Evolutionary conservation across 1,284 basidiomycete species (phyloP).

Genomic region (Peniophora sp.): DNA sequence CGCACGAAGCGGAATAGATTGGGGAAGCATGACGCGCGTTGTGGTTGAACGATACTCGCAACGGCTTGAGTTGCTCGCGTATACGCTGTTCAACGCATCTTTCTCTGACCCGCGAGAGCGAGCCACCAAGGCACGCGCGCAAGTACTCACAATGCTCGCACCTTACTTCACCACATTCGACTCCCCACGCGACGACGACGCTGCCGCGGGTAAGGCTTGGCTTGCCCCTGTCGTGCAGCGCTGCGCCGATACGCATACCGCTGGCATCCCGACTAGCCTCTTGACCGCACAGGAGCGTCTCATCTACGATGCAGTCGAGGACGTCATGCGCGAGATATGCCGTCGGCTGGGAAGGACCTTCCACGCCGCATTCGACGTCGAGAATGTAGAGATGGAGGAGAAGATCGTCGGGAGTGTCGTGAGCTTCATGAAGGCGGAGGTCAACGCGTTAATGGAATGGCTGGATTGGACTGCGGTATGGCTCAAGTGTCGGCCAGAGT

Average conservation of each 20-base stretch:
- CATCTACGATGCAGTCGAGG: slow-evolving; percentile 24
- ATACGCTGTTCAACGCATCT: slow-evolving; percentile 16
- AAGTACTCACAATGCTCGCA: slow-evolving; percentile 25
- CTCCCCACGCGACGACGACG: slow-evolving; percentile 4
- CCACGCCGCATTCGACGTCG: slow-evolving; percentile 24
- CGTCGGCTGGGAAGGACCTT: slow-evolving; percentile 34
- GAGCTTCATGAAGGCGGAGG: slow-evolving; percentile 21
- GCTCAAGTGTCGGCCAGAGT: slow-evolving; percentile 33
- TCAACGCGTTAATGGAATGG: slow-evolving; percentile 30
- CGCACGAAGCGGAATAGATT: slow-evolving; percentile 31
- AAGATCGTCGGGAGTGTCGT: slow-evolving; percentile 8
- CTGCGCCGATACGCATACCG: slow-evolving; percentile 28
- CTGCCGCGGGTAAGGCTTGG: slow-evolving; percentile 16
- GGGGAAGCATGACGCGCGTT: slow-evolving; percentile 30
- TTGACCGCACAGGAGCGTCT: slow-evolving; percentile 28
- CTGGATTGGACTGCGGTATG: slow-evolving; percentile 35
- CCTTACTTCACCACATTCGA: slow-evolving; percentile 23
- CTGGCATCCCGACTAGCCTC: slow-evolving; percentile 10
- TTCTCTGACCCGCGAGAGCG: neutral
- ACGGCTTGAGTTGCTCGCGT: slow-evolving; percentile 28
- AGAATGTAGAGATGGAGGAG: slow-evolving; percentile 6
- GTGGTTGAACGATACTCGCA: slow-evolving; percentile 33
- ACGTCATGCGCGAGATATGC: slow-evolving; percentile 35
- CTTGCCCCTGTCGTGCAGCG: slow-evolving; percentile 20
- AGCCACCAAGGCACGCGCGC: slow-evolving; percentile 15